Conservation (phyloP, 2,329 filamentous ascomycete genomes). For the Fusarium euwallaceae region DNA sequence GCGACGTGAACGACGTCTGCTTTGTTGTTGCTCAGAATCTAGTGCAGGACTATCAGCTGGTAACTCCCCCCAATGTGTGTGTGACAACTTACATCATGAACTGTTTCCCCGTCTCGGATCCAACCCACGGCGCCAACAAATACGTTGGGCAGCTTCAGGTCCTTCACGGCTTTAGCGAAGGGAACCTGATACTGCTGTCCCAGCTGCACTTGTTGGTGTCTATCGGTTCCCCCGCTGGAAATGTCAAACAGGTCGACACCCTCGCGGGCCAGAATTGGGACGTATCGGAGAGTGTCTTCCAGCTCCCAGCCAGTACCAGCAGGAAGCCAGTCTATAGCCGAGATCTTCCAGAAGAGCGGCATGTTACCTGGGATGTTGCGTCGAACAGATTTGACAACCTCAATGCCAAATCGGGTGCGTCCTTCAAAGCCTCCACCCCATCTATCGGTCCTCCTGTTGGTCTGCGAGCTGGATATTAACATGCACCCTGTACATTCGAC, state of each 20-base stretch:
- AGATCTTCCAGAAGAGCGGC: background rate
- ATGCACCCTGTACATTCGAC: background rate
- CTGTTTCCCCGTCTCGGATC: constrained; percentile 3
- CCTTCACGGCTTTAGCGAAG: background rate
- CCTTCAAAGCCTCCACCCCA: constrained; percentile 69
- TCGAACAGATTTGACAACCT: background rate
- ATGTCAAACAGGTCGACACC: background rate
- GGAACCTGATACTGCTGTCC: background rate
- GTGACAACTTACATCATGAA: background rate
- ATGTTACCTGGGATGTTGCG: background rate
- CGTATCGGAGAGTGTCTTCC: background rate
- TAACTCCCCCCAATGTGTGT: background rate
- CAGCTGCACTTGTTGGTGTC: background rate
- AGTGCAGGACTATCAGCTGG: background rate
- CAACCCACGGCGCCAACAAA: background rate
- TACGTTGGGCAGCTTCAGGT: background rate
- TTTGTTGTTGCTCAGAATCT: background rate
- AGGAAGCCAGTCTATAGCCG: background rate
- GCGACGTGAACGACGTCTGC: background rate
- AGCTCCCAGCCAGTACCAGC: background rate
- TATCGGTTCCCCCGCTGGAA: background rate
- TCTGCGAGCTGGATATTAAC: background rate
- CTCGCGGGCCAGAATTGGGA: background rate
- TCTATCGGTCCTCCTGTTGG: constrained; percentile 65
- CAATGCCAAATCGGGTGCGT: constrained; percentile 42